Percentiles rank a stretch among this genome's conserved stretches.
These are phyloP conservation scores for Odontarrhena argentea DNA, from an alignment of 345 rosid species.

Conservation along the genomic window DNA sequence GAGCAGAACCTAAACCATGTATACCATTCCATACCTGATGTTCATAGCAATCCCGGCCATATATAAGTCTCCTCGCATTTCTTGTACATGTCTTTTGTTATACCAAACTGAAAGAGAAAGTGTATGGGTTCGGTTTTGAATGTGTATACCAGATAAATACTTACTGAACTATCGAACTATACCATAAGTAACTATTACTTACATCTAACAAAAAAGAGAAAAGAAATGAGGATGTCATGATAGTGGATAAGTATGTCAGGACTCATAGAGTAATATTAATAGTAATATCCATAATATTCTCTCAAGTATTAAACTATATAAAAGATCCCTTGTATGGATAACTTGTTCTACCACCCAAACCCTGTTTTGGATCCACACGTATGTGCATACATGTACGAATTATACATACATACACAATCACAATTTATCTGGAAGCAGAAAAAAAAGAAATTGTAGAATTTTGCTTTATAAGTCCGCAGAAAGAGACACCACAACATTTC, in stretches of 20 bases:
- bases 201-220: background rate
- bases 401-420: conserved; percentile 10
- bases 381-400: conserved; percentile 25
- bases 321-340: conserved; percentile 39
- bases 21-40: conserved; percentile 1
- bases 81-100: conserved; percentile 23
- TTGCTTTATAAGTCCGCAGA: conserved; percentile 47
- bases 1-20: conserved; percentile 7
- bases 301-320: conserved; percentile 30
- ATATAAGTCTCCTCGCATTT: conserved; percentile 9
- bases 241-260: conserved; percentile 38
- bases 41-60: conserved; percentile 32
- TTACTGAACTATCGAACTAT: conserved; percentile 2
- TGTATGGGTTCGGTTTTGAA: conserved; percentile 21
- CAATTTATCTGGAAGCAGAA: background rate
- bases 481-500: conserved; percentile 45
- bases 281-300: background rate
- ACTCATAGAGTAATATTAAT: conserved; percentile 15
- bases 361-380: conserved; percentile 35
- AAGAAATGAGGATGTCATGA: conserved; percentile 22
- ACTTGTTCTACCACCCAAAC: conserved; percentile 42
- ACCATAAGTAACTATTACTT: background rate
- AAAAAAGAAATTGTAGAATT: background rate
- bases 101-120: conserved; percentile 18
- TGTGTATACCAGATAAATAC: conserved; percentile 9